Evolutionary conservation across 257 asterid species (phyloP), one percentile per base, ranked within the genome.

Genomic region (Penstemon davidsonii): DNA sequence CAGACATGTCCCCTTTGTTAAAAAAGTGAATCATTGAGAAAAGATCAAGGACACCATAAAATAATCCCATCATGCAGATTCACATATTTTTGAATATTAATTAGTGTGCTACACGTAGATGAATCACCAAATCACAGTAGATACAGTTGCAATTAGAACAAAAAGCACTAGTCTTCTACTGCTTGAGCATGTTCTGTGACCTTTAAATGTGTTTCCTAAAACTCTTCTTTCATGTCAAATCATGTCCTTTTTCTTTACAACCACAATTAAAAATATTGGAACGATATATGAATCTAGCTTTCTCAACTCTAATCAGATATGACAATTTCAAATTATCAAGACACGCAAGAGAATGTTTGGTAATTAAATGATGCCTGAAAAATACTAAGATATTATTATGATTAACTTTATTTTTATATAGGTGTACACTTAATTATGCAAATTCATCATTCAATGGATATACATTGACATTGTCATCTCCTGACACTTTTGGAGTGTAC

Each of bases 401-500:
- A 58, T 36, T 8, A 19, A 36, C 3, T 7, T 37, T 15, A 49
- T 8, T 49, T 49, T 49, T 49, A 13, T 49, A 49, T 49, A 49
- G 33, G 33, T 10, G 8, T 49, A 49, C 54, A 49, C 33, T 25
- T 25, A 25, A 9, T 49, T 49, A 12, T 41, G 47, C 25, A 38
- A 58, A 37, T 58, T 7, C 64, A 12, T 57, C 45, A 65, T 60
- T 68, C 44, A 75, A 45, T 76, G 78, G 65, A 73, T 60, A 49
- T 44, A 44, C 37, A 38, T 55, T 19, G 38, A 59, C 64, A 67
- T 47, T 73, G 51, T 72, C 81, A 60, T 75, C 86, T 49, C 88
- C 92, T 38, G 63, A 84, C 67, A 74, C 64, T 75, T 83, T 83
- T n/a, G 66, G 42, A 6, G 40, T 39, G 49, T 60, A 42, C 12